phyloP scores from a whole-genome alignment of 179 eudicot genomes.

The Monotropa hypopitys region DNA sequence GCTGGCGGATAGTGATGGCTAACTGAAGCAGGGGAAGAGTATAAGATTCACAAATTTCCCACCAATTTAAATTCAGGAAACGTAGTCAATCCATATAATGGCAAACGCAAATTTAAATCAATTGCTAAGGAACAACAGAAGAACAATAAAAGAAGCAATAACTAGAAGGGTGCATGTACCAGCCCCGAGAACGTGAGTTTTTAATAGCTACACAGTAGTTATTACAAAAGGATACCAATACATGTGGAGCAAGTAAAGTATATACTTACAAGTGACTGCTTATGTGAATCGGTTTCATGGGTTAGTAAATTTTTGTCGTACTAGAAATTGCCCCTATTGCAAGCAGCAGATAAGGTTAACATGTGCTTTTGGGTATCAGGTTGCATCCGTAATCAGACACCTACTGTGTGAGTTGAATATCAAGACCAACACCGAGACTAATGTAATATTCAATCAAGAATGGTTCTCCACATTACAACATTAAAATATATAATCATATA shows the following conservation, averaged over 20 bases:
- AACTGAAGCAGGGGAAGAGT: not conserved
- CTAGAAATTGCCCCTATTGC: too few relatives aligned
- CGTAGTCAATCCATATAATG: not conserved
- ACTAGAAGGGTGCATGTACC: not conserved
- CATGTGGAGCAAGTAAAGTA: not conserved
- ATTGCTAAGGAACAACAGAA: not conserved
- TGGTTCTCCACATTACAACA: not conserved
- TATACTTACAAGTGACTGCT: not conserved
- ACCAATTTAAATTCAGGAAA: not conserved
- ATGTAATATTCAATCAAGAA: not conserved
- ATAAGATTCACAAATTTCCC: not conserved
- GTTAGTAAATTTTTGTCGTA: too few relatives aligned
- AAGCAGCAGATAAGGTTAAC: too few relatives aligned
- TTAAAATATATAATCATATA: too few relatives aligned
- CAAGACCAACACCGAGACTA: too few relatives aligned
- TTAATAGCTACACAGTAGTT: not conserved
- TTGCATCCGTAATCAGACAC: too few relatives aligned
- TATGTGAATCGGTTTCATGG: not conserved
- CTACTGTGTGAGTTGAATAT: too few relatives aligned
- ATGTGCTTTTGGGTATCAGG: too few relatives aligned
- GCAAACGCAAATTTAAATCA: too few relatives aligned
- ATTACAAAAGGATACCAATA: not conserved
- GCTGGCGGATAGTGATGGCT: not conserved
- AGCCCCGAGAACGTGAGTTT: not conserved
- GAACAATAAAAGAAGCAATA: not conserved